Percentiles rank a stretch among this genome's conserved stretches.
Evolutionary conservation across 2,329 filamentous ascomycete genomes (phyloP).

Genomic region (Podosphaera fusca): DNA sequence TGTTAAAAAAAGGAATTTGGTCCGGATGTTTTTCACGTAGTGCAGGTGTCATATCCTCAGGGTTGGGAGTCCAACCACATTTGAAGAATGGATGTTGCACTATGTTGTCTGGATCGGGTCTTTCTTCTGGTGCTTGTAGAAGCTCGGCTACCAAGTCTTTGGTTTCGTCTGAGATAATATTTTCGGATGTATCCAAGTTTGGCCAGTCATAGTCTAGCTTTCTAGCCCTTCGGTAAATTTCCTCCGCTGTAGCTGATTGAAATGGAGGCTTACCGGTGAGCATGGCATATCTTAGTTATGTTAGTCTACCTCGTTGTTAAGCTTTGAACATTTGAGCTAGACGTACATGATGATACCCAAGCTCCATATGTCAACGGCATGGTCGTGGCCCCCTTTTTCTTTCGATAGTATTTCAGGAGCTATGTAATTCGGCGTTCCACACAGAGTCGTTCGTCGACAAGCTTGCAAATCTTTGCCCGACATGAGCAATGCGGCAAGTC

Average conservation of each 20-base stretch:
- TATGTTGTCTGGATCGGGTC: constrained; percentile 55
- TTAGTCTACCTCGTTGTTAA: not conserved
- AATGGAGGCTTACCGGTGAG: constrained; percentile 91
- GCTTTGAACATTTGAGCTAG: not conserved
- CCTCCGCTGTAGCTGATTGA: constrained; percentile 71
- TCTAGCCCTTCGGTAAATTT: constrained; percentile 52
- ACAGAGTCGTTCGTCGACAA: constrained; percentile 68
- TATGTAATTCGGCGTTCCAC: constrained; percentile 95
- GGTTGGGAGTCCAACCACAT: constrained; percentile 45
- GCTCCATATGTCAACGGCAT: constrained; percentile 97
- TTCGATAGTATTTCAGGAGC: constrained; percentile 91
- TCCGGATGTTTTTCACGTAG: constrained; percentile 34
- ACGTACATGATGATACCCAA: constrained; percentile 83
- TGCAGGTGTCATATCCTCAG: constrained; percentile 33
- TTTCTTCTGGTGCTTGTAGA: constrained; percentile 49
- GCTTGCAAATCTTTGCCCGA: constrained; percentile 77
- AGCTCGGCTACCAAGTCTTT: constrained; percentile 58
- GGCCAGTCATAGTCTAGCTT: constrained; percentile 66
- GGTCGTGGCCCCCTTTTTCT: constrained; percentile 81
- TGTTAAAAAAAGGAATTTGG: constrained; percentile 29
- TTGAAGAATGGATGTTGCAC: constrained; percentile 63
- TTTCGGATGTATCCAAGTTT: constrained; percentile 36
- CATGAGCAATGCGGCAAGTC: constrained; percentile 72
- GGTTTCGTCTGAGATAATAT: constrained; percentile 50
- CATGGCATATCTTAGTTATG: constrained; percentile 54